Evolutionary conservation across 305 asterid genomes (phyloP).

Genomic region (Fraxinus sp.): DNA sequence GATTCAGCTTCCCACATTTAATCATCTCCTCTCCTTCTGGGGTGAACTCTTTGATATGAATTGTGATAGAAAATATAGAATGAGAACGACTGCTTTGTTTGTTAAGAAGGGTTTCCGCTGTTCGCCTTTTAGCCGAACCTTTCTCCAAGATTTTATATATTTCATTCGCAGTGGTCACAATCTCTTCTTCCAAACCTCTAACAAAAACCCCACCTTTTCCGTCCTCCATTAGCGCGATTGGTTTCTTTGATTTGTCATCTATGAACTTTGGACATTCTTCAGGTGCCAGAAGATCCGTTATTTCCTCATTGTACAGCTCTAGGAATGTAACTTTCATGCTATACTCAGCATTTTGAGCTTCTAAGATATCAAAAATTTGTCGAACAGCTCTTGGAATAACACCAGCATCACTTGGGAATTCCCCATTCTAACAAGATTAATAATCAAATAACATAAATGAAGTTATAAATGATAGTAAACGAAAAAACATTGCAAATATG

Average conservation of each 20-base stretch:
- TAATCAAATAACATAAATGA: background rate
- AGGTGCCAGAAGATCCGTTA: constrained; percentile 64
- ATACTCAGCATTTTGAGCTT: constrained; percentile 64
- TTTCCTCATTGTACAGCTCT: constrained; percentile 78
- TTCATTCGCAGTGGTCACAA: constrained; percentile 48
- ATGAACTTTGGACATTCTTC: constrained; percentile 46
- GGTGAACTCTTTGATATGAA: constrained; percentile 40
- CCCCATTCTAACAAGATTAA: constrained; percentile 52
- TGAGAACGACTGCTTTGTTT: constrained; percentile 66
- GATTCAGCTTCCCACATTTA: constrained; percentile 75
- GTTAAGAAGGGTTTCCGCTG: constrained; percentile 50
- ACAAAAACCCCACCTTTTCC: constrained; percentile 56
- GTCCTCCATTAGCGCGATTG: constrained; percentile 51
- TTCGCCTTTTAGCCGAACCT: constrained; percentile 49
- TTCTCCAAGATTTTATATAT: constrained; percentile 40
- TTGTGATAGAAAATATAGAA: constrained; percentile 61
- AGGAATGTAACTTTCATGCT: constrained; percentile 64
- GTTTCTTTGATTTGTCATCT: constrained; percentile 59
- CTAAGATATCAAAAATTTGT: constrained; percentile 34
- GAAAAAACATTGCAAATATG: background rate
- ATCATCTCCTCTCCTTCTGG: constrained; percentile 78
- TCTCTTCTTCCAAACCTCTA: constrained; percentile 52
- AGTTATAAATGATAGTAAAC: background rate
- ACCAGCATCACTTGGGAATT: constrained; percentile 65
- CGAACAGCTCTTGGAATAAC: constrained; percentile 67